Evolutionary conservation across 1,284 basidiomycete genomes (phyloP), one percentile per base, ranked within the genome.

Genomic region (Bondarzewia mesenterica): DNA sequence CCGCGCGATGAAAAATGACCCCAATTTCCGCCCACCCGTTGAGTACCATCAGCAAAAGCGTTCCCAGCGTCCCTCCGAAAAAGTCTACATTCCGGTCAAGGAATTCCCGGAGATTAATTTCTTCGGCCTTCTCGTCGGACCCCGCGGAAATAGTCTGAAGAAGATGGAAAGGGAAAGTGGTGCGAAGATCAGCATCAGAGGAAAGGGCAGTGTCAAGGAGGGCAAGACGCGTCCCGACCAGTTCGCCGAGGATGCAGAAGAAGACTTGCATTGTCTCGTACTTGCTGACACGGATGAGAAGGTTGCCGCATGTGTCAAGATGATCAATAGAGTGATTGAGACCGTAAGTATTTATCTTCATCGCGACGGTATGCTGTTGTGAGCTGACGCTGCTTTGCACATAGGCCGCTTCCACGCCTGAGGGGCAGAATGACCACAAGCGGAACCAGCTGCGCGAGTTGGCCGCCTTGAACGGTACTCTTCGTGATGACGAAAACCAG

Each of bases 71-170:
- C 93, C 93, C 14, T 88, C 87, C 42, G 96, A 99, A 53, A 99
- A 99, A 69, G 95, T 99, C 50, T 99, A 98, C 65, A 94, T 99
- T 54, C 96, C 96, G 23, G 93, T 98, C 61, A 97, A 99, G 65
- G 96, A 99, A 70, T 99, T 99, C 62, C 96, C 96, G 4, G 95
- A 99, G 69, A 99, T 99, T 75, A 99, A 99, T 68, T 99, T 99
- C 69, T 99, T 99, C 60, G 96, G 96, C 60, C 75, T 99, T 52
- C 81, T 99, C 51, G 95, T 99, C 54, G 96, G 96, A 37, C 96
- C 96, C 59, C 88, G 96, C 60, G 96, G 96, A 43, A 99, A 99
- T 66, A 95, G 93, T 69, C 72, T 99, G 73, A 99, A 99, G 77
- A 94, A 92, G 68, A 99, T 99, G 96, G 96, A 99, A 70, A 77